Evolutionary conservation across 495 filamentous ascomycete species (phyloP), one percentile per base, ranked within the genome.

Genomic region (Oleoguttula mirabilis): DNA sequence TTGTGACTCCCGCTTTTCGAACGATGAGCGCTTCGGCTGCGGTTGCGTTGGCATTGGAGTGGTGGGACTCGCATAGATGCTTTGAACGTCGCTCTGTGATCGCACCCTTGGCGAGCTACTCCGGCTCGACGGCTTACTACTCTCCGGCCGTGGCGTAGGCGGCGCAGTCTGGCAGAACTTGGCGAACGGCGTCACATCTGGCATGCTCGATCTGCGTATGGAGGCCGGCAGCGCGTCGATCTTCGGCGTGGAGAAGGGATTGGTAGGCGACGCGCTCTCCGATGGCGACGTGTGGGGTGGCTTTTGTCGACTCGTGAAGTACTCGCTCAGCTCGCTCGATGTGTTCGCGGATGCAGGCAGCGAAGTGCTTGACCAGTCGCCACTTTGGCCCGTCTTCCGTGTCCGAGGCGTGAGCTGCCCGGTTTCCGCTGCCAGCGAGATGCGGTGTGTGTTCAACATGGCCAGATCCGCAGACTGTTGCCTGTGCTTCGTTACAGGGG

Each of bases 391-490:
- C 21, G 52, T 48, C 31, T 40, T 45, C 17, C 59, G 54, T 21
- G 52, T 42, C 16, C 65, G 56, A 3, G 64, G 65, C 16, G 57
- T 60, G 16, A 70, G 57, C 35, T 67, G 64, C 20, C 66, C 66
- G 15, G 55, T 63, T 43, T 69, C 67, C n/a, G 67, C 65, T 27
- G 62, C 58, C 35, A 66, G 65, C 4, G 66, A 67, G 14, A 59
- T 31, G 10, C 62, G 58, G 38, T 65, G 62, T 34, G 48, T 68
- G 17, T 63, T 51, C 22, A 67, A 59, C 20, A 62, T 41, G 22
- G 64, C 55, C 4, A 67, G 45, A 35, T 66, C 60, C 2, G 28
- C 32, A 22, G 47, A 43, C 3, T 39, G 17, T 14, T 46, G 20
- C 10, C 31, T 31, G 5, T 31, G 33, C 16, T 21, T 39, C 15